phyloP scores from a whole-genome alignment of 2,329 filamentous ascomycete species.

The Aphanoascus verrucosus region DNA sequence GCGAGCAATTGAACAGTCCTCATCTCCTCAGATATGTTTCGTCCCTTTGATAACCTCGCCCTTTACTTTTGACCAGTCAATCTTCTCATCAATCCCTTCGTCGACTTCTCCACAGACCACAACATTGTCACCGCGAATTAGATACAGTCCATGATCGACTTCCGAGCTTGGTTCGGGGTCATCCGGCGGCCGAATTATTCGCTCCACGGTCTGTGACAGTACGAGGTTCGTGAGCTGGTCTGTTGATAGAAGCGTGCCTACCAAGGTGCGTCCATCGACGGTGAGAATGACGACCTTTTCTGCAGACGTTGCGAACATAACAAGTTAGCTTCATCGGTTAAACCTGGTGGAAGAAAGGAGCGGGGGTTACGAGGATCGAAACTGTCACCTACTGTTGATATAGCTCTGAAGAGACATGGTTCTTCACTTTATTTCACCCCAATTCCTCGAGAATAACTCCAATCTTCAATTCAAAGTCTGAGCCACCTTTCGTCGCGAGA shows the following conservation, averaged over 20 bases:
- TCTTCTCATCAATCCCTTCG: conserved; percentile 75
- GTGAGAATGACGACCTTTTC: conserved; percentile 90
- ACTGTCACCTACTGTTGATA: conserved; percentile 38
- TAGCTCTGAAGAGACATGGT: conserved; percentile 45
- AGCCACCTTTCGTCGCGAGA: neutral
- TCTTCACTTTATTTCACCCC: neutral
- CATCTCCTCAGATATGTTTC: conserved; percentile 53
- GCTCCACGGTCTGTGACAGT: conserved; percentile 70
- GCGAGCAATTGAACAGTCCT: neutral
- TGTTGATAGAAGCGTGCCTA: conserved; percentile 72
- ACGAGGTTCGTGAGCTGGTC: conserved; percentile 93
- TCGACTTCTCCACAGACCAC: conserved; percentile 82
- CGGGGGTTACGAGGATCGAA: neutral
- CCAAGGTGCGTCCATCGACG: conserved; percentile 75
- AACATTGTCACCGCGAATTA: conserved; percentile 90
- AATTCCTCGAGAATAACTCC: neutral
- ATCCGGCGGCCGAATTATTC: conserved; percentile 77
- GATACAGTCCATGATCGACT: conserved; percentile 74
- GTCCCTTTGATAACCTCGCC: conserved; percentile 73
- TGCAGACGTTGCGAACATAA: conserved; percentile 30
- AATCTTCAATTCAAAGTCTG: neutral
- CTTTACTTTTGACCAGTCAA: conserved; percentile 86
- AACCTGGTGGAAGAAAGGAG: neutral
- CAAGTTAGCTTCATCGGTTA: conserved; percentile 2
- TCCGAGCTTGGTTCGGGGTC: conserved; percentile 71